Percentiles rank a stretch among this genome's conserved stretches.
Evolutionary conservation across 2,329 filamentous ascomycete species (phyloP).

Genomic region (Neurospora sp.): DNA sequence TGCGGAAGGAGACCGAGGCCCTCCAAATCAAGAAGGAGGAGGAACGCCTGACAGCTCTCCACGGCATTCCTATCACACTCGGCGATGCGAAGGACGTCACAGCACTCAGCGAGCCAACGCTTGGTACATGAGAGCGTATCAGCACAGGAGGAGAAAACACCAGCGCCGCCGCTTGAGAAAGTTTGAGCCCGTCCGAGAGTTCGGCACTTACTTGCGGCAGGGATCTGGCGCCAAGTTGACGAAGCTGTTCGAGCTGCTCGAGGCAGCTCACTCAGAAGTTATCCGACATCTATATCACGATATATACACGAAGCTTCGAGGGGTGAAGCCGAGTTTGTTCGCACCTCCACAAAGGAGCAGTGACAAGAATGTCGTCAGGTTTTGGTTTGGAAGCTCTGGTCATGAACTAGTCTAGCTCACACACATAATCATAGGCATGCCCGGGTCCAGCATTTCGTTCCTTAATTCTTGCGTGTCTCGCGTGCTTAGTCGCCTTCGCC

Average conservation of each 20-base stretch:
- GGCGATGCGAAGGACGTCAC: slow-evolving; percentile 10
- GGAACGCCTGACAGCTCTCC: slow-evolving; percentile 42
- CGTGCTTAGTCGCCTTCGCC: background rate
- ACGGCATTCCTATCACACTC: slow-evolving; percentile 18
- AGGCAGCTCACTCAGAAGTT: background rate
- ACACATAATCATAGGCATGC: slow-evolving; percentile 1
- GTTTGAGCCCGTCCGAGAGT: background rate
- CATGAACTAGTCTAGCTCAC: slow-evolving; percentile 1
- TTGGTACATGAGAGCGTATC: slow-evolving; percentile 18
- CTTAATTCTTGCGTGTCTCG: background rate
- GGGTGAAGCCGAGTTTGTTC: background rate
- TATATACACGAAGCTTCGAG: background rate
- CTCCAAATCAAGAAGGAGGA: slow-evolving; percentile 68
- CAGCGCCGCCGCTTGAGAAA: background rate
- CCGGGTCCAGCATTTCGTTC: background rate
- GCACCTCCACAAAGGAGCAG: background rate
- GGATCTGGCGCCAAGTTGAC: background rate
- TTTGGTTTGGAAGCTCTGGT: background rate
- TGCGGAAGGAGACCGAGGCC: slow-evolving; percentile 77
- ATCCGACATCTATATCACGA: background rate
- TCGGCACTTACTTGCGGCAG: background rate
- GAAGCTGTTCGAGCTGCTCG: background rate
- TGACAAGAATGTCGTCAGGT: background rate
- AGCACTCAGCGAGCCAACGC: slow-evolving; percentile 12
- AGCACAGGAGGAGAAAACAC: background rate